phyloP scores from a whole-genome alignment of 2,329 filamentous ascomycete genomes.

The Lachnellula cervina region DNA sequence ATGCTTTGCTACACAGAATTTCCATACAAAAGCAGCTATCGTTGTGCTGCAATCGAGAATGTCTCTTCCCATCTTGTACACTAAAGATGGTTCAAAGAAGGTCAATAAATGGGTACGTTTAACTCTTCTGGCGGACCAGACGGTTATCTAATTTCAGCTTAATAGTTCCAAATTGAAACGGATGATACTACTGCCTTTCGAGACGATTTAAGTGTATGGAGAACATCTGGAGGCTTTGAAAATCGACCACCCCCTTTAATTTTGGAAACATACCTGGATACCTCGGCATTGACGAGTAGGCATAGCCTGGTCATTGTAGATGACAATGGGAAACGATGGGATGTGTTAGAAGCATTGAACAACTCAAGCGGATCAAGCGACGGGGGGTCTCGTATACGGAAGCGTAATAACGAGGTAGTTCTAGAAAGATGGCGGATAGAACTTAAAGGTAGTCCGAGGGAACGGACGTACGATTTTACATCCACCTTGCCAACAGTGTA shows the following conservation, averaged over 20 bases:
- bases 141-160: not conserved
- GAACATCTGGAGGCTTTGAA: constrained; percentile 68
- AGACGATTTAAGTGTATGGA: constrained; percentile 79
- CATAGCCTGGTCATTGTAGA: constrained; percentile 86
- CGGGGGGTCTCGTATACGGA: constrained; percentile 23
- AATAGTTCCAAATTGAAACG: constrained; percentile 88
- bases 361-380: constrained; percentile 46
- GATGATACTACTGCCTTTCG: constrained; percentile 86
- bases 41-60: constrained; percentile 79
- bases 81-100: constrained; percentile 53
- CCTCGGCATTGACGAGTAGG: constrained; percentile 70
- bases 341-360: constrained; percentile 79
- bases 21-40: constrained; percentile 81
- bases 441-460: constrained; percentile 57
- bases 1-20: constrained; percentile 58
- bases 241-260: constrained; percentile 77
- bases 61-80: constrained; percentile 52
- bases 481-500: constrained; percentile 77
- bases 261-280: constrained; percentile 86
- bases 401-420: constrained; percentile 66
- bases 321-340: constrained; percentile 86
- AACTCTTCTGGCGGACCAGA: not conserved
- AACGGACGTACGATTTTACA: constrained; percentile 52
- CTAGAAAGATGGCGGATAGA: constrained; percentile 90
- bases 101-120: constrained; percentile 80